These are phyloP conservation scores for Zymoseptoria pseudotritici DNA, from an alignment of 2,329 filamentous ascomycete genomes.

Conservation along the genomic window DNA sequence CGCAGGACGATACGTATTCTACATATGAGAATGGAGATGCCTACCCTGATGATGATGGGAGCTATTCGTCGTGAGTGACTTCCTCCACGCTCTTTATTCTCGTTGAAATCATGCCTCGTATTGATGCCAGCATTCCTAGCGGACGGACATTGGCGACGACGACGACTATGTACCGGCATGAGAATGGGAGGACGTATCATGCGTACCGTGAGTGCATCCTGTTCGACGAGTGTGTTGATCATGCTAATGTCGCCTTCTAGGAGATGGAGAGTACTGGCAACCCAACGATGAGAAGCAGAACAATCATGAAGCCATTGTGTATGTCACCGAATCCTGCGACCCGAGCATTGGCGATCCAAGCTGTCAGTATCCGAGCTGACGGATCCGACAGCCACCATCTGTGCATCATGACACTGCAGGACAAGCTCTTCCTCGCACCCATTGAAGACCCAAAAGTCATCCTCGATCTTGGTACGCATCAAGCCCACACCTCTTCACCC, in stretches of 20 bases:
- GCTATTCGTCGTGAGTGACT: constrained; percentile 15
- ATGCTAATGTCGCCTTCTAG: constrained; percentile 6
- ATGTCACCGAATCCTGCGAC: constrained; percentile 2
- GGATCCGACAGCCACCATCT: constrained; percentile 34
- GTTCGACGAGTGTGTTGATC: no score
- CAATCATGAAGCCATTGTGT: constrained; percentile 25
- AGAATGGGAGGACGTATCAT: constrained; percentile 32
- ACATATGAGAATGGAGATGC: constrained; percentile 8
- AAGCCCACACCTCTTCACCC: not conserved
- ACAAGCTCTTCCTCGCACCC: constrained; percentile 26
- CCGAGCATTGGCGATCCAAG: not conserved
- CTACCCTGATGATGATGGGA: constrained; percentile 8
- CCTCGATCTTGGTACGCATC: constrained; percentile 35
- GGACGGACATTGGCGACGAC: constrained; percentile 33
- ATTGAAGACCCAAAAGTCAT: constrained; percentile 22
- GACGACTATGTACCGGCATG: constrained; percentile 32
- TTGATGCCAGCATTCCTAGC: constrained; percentile 12
- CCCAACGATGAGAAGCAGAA: constrained; percentile 31
- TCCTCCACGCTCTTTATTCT: not conserved
- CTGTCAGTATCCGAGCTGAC: constrained; percentile 22
- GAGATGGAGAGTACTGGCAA: constrained; percentile 30
- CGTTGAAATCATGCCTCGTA: not conserved
- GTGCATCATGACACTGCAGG: constrained; percentile 29
- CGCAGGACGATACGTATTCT: constrained; percentile 15
- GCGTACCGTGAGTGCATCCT: constrained; percentile 24